phyloP scores from a whole-genome alignment of 2,329 filamentous ascomycete genomes.

The Colletotrichum spaethianum region DNA sequence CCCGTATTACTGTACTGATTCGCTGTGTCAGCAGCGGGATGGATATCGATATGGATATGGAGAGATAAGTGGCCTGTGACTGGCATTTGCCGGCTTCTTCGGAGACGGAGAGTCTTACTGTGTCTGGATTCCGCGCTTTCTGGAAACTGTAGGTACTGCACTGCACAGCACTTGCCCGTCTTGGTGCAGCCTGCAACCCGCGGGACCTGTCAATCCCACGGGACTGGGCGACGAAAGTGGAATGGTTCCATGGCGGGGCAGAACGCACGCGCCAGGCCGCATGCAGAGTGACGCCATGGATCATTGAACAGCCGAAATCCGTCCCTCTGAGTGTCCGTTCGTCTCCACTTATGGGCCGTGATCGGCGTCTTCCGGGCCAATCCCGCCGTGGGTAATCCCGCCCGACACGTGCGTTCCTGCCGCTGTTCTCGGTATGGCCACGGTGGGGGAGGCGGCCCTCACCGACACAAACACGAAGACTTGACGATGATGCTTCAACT shows the following conservation, averaged over 20 bases:
- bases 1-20: background rate
- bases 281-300: constrained; percentile 17
- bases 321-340: rapidly evolving
- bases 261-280: constrained; percentile 2
- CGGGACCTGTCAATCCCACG: background rate
- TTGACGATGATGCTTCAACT: background rate
- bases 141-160: background rate
- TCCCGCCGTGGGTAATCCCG: constrained; percentile 14
- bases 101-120: constrained; percentile 8
- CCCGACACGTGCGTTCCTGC: background rate
- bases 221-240: background rate
- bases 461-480: background rate
- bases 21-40: background rate
- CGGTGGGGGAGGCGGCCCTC: background rate
- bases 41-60: background rate
- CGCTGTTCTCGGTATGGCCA: background rate
- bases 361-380: constrained; percentile 28
- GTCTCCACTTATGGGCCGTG: background rate
- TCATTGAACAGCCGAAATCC: constrained; percentile 28
- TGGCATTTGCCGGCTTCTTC: constrained; percentile 12
- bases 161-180: background rate
- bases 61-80: background rate
- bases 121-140: background rate
- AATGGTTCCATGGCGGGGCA: constrained; percentile 23
- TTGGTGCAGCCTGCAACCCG: constrained; percentile 10